A percentile compares a stretch with the other conserved stretches of the same genome.
phyloP scores from a whole-genome alignment of 257 asterid genomes.

The Solanum chaucha region DNA sequence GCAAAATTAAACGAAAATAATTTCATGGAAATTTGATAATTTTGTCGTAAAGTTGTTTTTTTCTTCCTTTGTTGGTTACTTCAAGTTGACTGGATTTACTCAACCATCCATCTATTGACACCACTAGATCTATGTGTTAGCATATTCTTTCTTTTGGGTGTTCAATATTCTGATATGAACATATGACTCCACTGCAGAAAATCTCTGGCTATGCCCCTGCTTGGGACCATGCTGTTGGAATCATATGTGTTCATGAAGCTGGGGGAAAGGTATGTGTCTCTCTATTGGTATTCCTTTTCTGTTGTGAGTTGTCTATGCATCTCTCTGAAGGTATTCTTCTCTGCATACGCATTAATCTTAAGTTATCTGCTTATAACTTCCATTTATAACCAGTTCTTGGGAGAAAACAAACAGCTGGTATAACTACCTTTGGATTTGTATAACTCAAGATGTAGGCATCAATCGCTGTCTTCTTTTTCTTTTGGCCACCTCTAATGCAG shows the following conservation, averaged over 20 bases:
- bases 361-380: background rate
- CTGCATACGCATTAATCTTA: background rate
- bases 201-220: conserved; percentile 5
- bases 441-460: background rate
- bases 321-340: background rate
- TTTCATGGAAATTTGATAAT: background rate
- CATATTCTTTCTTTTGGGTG: background rate
- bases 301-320: background rate
- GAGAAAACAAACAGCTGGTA: background rate
- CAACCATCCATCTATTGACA: background rate
- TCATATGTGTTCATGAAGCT: conserved; percentile 77
- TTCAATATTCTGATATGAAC: background rate
- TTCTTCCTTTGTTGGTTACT: background rate
- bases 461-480: background rate
- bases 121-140: background rate
- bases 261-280: conserved; percentile 64
- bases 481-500: background rate
- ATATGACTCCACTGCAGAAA: background rate
- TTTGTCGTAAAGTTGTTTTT: background rate
- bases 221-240: conserved; percentile 94
- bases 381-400: background rate
- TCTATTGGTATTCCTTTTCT: background rate
- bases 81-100: background rate
- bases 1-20: background rate
- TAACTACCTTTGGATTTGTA: background rate